These are phyloP conservation scores for Cicer judaicum DNA, from an alignment of 306 rosid species.

Conservation along the genomic window DNA sequence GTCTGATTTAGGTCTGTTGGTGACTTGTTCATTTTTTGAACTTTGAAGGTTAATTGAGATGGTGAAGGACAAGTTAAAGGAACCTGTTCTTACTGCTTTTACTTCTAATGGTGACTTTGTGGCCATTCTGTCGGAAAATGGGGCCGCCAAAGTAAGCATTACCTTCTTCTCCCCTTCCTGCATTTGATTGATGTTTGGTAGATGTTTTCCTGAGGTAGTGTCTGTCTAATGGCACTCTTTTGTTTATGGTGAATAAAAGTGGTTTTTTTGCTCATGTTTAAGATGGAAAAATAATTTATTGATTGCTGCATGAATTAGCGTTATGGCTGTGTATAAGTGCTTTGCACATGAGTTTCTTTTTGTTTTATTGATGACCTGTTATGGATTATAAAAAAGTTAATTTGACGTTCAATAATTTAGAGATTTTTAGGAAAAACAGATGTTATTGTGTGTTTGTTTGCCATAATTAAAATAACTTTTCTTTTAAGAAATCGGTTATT, in stretches of 20 bases:
- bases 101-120: constrained; percentile 48
- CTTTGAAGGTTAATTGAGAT: constrained; percentile 39
- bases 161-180: neutral
- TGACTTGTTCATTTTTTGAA: constrained; percentile 3
- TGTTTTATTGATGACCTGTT: no score
- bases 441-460: no score
- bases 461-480: no score
- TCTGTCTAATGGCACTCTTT: constrained; percentile 11
- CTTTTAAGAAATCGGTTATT: no score
- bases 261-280: no score
- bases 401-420: no score
- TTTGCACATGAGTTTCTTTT: neutral
- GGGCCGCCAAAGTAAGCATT: constrained; percentile 45
- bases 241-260: neutral
- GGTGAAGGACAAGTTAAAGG: constrained; percentile 48
- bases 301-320: no score
- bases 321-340: neutral
- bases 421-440: no score
- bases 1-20: constrained; percentile 24
- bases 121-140: constrained; percentile 47
- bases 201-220: constrained; percentile 21
- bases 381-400: no score
- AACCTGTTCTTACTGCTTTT: constrained; percentile 50
- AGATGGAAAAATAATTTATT: no score
- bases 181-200: constrained; percentile 21